Evolutionary conservation across 768 basidiomycete species (phyloP).

Genomic region (Lentinula detonsa): DNA sequence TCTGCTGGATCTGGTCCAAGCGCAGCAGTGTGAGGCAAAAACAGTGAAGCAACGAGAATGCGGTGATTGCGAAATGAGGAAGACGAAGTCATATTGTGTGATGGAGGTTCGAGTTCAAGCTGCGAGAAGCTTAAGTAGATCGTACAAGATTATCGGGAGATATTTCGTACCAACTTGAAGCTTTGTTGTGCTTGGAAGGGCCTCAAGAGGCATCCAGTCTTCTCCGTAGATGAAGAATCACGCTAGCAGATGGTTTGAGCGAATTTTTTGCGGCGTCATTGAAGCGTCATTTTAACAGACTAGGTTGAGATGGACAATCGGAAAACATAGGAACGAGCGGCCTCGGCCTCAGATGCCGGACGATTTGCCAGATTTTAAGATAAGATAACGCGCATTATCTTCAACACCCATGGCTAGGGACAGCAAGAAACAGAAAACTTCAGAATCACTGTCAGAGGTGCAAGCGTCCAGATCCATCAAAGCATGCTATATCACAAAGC

Average conservation of each 20-base stretch:
- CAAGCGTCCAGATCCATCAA: background rate
- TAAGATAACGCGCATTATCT: background rate
- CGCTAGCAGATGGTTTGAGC: background rate
- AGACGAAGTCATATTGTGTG: constrained; percentile 47
- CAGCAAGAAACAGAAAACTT: background rate
- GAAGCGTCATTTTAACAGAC: too few relatives aligned
- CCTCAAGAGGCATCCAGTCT: background rate
- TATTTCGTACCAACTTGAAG: background rate
- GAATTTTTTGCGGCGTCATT: background rate
- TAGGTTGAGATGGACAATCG: background rate
- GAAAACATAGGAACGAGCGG: background rate
- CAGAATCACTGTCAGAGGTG: background rate
- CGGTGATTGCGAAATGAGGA: constrained; percentile 68
- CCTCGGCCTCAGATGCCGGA: too few relatives aligned
- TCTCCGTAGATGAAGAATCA: background rate
- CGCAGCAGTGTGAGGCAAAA: constrained; percentile 71
- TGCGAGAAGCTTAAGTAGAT: background rate
- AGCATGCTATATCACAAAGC: constrained; percentile 2
- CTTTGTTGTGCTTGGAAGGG: background rate
- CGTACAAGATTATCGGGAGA: background rate
- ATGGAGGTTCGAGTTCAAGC: background rate
- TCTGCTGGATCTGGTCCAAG: constrained; percentile 51
- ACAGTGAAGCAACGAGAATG: constrained; percentile 77
- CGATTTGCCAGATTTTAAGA: background rate
- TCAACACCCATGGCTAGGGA: background rate